Base-by-base conservation (phyloP, 345 rosid species). In the Brassica juncea region DNA sequence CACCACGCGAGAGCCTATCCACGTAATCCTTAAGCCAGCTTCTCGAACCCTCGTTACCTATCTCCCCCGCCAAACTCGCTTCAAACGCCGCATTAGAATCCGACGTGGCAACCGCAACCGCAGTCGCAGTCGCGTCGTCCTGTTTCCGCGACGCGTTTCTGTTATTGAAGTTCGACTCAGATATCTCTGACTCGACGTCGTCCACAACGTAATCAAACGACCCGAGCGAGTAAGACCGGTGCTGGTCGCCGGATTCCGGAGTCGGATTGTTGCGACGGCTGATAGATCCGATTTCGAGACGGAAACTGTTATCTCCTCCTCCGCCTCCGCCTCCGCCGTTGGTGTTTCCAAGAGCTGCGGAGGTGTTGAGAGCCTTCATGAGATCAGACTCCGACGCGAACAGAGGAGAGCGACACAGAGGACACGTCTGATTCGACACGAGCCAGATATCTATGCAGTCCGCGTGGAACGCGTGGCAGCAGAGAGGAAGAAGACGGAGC, bases 401-500 rank as follows among this genome's bases (percentile, higher is more conserved):
- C 66, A 91, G 82, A 4, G 92, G 77, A 37, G 96, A 93, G 4
- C 98, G 98, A 59, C 98, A 95, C 28, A 95, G 90, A 11, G 99
- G 99, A 82, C 99, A 95, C 0, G 97, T 89, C 9, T 86, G 94
- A 68, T 90, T 90, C 4, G 93, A 80, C 4, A 61, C 65, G 1
- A 93, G 88, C 98, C 99, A 95, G 0, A 89, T 84, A 77, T 91
- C 98, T 47, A 95, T 85, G 82, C 99, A 95, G 0, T 81, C 73
- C 0, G 88, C 86, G 65, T 95, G 99, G 68, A 95, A 95, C 11
- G 98, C 99, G 69, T 95, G 98, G 71, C 97, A 95, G 57, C 98
- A 95, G 1, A 95, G 86, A 3, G 97, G 97, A 1, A 95, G 89
- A 1, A 95, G 88, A 39, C 98, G 91, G 65, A 95, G 92, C 76